Base-by-base conservation (phyloP, 805 yeast species). In the Scheffersomyces spartinae region DNA sequence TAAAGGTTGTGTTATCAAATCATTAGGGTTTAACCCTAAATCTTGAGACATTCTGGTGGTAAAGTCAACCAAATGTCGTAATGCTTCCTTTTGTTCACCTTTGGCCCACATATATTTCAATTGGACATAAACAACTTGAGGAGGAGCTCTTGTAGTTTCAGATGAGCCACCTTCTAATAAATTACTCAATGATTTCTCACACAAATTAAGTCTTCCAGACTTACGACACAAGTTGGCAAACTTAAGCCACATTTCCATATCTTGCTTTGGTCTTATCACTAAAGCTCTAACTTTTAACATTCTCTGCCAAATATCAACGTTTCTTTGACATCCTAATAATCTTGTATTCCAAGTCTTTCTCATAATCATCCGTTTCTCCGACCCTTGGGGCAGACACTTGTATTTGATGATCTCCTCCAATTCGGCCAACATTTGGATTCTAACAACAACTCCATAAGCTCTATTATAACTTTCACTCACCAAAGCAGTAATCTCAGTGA, bases 221-320 rank as follows among this genome's bases (percentile, higher is more conserved):
- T 91, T 91, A 34, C 98, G 70, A 47, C 97, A 85, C 30, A 91
- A 60, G 43, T 91, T 91, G 12, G 98, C 97, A 63, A 91, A 93
- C 50, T 91, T 86, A 42, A 91, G 88, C 95, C 97, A 85, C 71
- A 86, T 83, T 27, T 82, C 91, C 91, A 86, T 80, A 46, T 91
- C 96, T 42, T 91, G 94, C 38, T 86, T 83, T 2, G 98, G 99
- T 35, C 79, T 78, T 23, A 91, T 81, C 9, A 91, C 97, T 24
- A 91, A 62, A 0, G 96, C 88, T 29, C 98, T 67, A 2, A 88
- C 95, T 47, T 86, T 82, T 32, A 91, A 64, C 73, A 91, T 77
- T 43, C 96, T 65, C 49, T 88, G 96, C 98, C 99, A 91, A n/a
- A 86, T 85, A 54, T 91, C 99, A 26, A 91, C 97, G 54, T 91